Percentiles rank a stretch among this genome's conserved stretches.
Conservation (phyloP, 441 rosid genomes). For the Pelargonium australe region DNA sequence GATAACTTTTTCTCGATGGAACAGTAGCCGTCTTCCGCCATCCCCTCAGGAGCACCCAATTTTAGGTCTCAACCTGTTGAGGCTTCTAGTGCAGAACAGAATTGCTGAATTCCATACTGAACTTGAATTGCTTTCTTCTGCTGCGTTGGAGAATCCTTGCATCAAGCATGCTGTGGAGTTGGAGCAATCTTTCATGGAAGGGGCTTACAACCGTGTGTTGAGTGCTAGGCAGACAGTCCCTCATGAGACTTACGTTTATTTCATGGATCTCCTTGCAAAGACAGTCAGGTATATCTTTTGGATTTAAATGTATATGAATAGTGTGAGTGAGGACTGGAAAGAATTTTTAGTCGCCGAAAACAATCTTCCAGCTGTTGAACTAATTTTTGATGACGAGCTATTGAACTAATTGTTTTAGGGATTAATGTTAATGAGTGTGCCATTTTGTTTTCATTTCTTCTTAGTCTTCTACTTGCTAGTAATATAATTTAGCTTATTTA, state of each 20-base stretch:
- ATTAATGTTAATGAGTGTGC: neutral
- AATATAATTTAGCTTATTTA: neutral
- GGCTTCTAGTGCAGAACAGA: slow-evolving; percentile 89
- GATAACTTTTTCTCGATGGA: slow-evolving; percentile 20
- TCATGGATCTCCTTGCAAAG: slow-evolving; percentile 96
- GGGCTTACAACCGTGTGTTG: slow-evolving; percentile 88
- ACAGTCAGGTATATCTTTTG: slow-evolving; percentile 65
- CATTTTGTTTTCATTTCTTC: neutral
- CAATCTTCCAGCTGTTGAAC: neutral
- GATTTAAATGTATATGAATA: neutral
- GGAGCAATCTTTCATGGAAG: slow-evolving; percentile 99
- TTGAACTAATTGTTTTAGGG: too few relatives aligned
- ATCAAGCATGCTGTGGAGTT: slow-evolving; percentile 92
- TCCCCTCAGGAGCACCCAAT: slow-evolving; percentile 80
- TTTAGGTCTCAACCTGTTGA: slow-evolving; percentile 86
- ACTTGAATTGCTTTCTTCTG: slow-evolving; percentile 68
- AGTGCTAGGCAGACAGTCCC: slow-evolving; percentile 92
- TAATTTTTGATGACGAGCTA: neutral
- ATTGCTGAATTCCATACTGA: slow-evolving; percentile 97
- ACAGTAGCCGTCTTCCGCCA: slow-evolving; percentile 58
- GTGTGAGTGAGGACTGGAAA: neutral
- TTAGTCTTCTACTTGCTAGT: neutral
- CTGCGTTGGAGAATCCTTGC: slow-evolving; percentile 80
- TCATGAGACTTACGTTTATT: slow-evolving; percentile 72
- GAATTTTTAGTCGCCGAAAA: neutral